Conservation (phyloP, 441 rosid species). For the Euphorbia celastroides region DNA sequence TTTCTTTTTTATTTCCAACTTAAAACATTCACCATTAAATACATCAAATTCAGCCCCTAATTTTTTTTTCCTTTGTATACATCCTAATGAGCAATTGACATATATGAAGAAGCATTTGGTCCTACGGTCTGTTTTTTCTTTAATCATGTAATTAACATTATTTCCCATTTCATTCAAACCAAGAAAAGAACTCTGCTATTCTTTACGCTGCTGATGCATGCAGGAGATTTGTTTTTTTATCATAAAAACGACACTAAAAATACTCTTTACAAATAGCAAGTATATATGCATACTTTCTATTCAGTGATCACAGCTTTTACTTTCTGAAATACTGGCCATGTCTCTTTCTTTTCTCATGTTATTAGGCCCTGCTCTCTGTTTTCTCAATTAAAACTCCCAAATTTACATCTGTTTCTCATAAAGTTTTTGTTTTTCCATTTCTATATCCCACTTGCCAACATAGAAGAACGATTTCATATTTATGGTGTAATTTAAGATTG, state of each 20-base stretch:
- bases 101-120: not conserved
- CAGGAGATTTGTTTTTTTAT: slow-evolving; percentile 15
- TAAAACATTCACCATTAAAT: too few species aligned
- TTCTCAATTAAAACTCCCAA: not conserved
- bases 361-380: not conserved
- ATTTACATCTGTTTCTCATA: not conserved
- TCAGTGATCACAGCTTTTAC: not conserved
- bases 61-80: too few species aligned
- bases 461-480: too few species aligned
- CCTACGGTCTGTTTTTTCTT: not conserved
- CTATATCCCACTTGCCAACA: not conserved
- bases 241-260: not conserved
- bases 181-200: slow-evolving; percentile 9
- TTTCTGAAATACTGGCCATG: not conserved
- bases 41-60: too few species aligned
- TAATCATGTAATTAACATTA: not conserved
- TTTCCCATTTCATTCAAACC: not conserved
- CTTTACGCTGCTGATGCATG: slow-evolving; percentile 15
- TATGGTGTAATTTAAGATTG: too few species aligned
- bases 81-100: too few species aligned
- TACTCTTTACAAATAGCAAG: too few species aligned
- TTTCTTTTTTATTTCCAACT: not conserved
- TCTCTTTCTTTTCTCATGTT: not conserved
- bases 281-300: too few species aligned
- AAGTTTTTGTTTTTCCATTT: not conserved